These are phyloP conservation scores for Lepiota brunneoincarnata DNA, from an alignment of 768 basidiomycete genomes.

Conservation along the genomic window DNA sequence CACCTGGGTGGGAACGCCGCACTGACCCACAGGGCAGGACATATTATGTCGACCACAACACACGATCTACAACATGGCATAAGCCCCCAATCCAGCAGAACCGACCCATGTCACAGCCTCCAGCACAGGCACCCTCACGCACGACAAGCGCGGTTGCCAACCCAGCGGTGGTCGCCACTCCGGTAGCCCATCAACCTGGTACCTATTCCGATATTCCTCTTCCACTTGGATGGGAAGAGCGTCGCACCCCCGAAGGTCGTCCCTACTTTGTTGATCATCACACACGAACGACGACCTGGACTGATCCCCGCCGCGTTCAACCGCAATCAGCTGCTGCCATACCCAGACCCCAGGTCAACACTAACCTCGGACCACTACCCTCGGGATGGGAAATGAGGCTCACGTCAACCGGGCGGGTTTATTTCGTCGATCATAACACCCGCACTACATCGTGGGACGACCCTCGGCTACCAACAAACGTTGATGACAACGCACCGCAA, in stretches of 20 bases:
- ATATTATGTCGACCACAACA: conserved; percentile 89
- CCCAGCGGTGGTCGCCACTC: conserved; percentile 19
- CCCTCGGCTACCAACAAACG: conserved; percentile 76
- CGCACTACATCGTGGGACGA: conserved; percentile 93
- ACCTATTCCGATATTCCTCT: conserved; percentile 66
- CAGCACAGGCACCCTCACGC: conserved; percentile 23
- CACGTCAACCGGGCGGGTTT: conserved; percentile 80
- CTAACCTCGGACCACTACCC: conserved; percentile 78
- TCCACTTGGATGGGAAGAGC: conserved; percentile 91
- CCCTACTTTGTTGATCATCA: conserved; percentile 69
- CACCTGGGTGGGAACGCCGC: conserved; percentile 82
- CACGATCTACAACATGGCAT: conserved; percentile 80
- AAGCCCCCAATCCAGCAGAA: conserved; percentile 38
- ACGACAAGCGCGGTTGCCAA: conserved; percentile 23
- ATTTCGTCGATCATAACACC: conserved; percentile 92
- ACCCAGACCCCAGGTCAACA: conserved; percentile 43
- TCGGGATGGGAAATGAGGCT: conserved; percentile 96
- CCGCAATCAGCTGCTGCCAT: conserved; percentile 43
- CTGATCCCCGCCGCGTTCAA: conserved; percentile 71
- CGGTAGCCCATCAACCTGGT: conserved; percentile 29
- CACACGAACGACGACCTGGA: conserved; percentile 89
- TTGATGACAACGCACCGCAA: conserved; percentile 90
- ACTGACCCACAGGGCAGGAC: conserved; percentile 66
- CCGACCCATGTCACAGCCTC: conserved; percentile 24
- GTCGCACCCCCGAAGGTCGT: conserved; percentile 84